Conservation (phyloP, 2,329 filamentous ascomycete species). For the Onygenales sp. region DNA sequence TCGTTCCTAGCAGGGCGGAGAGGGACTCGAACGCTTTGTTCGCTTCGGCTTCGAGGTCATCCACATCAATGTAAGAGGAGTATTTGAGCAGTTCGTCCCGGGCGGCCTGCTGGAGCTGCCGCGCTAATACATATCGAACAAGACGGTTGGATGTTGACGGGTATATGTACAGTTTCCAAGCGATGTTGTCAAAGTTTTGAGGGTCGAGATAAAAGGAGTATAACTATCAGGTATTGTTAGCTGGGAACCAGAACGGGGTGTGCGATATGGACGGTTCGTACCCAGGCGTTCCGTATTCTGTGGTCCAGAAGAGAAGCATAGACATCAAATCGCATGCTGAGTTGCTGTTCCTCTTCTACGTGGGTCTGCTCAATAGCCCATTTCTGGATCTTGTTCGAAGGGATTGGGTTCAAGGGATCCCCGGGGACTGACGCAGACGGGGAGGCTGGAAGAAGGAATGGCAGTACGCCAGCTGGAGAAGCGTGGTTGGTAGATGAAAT, state of each 20-base stretch:
- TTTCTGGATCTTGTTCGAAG: slow-evolving; percentile 57
- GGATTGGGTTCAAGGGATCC: slow-evolving; percentile 39
- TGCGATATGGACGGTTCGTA: slow-evolving; percentile 28
- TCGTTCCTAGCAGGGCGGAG: slow-evolving; percentile 47
- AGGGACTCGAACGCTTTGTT: slow-evolving; percentile 55
- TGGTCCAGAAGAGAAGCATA: slow-evolving; percentile 71
- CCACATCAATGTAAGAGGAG: slow-evolving; percentile 43
- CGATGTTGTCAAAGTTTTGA: slow-evolving; percentile 55
- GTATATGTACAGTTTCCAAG: slow-evolving; percentile 61
- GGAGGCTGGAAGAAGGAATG: slow-evolving; percentile 62
- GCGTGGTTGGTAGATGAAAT: slow-evolving; percentile 82
- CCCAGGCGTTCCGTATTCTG: slow-evolving; percentile 77
- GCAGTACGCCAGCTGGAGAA: slow-evolving; percentile 77
- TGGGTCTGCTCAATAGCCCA: slow-evolving; percentile 51
- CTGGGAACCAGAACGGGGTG: slow-evolving; percentile 1
- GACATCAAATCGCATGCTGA: slow-evolving; percentile 46
- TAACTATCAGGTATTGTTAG: slow-evolving; percentile 41
- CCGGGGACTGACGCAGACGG: slow-evolving; percentile 19
- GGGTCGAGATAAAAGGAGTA: slow-evolving; percentile 71
- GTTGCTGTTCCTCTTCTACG: slow-evolving; percentile 39
- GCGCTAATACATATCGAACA: slow-evolving; percentile 54
- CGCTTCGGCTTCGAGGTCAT: slow-evolving; percentile 51
- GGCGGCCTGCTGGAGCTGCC: slow-evolving; percentile 64
- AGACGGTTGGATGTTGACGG: slow-evolving; percentile 50
- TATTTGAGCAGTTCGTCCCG: slow-evolving; percentile 61